phyloP scores from a whole-genome alignment of 1,139 yeast species.

The Saccharomyces hybrid region DNA sequence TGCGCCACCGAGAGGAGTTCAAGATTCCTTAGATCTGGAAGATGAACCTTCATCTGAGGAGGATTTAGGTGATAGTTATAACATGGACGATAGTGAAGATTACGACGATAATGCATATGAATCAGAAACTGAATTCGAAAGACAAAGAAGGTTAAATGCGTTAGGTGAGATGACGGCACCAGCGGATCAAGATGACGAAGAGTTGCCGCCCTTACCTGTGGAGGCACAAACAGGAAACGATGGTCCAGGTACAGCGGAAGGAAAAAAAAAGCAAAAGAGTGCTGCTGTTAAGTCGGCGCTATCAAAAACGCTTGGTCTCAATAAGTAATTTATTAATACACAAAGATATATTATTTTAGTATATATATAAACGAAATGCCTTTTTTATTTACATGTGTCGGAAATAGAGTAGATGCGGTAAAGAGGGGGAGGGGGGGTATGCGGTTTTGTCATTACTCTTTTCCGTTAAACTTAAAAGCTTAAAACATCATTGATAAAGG shows the following conservation, averaged over 20 bases:
- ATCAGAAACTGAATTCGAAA: constrained; percentile 62
- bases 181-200: constrained; percentile 52
- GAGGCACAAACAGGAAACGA: constrained; percentile 17
- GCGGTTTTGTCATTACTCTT: background rate
- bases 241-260: constrained; percentile 4
- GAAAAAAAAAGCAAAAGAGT: constrained; percentile 4
- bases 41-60: constrained; percentile 6
- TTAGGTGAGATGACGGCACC: constrained; percentile 49
- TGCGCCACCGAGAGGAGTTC: constrained; percentile 6
- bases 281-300: background rate
- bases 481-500: background rate
- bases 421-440: background rate
- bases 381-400: background rate
- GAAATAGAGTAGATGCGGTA: background rate
- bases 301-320: constrained; percentile 9
- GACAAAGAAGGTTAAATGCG: constrained; percentile 72
- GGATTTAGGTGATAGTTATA: constrained; percentile 4
- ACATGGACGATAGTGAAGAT: constrained; percentile 16
- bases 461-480: background rate
- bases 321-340: background rate
- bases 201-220: constrained; percentile 16
- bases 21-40: constrained; percentile 3
- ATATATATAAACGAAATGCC: background rate
- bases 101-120: constrained; percentile 30
- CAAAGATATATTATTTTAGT: background rate